Evolutionary conservation across 1,284 basidiomycete genomes (phyloP), one percentile per base, ranked within the genome.

Genomic region (Trichosporon asahii): DNA sequence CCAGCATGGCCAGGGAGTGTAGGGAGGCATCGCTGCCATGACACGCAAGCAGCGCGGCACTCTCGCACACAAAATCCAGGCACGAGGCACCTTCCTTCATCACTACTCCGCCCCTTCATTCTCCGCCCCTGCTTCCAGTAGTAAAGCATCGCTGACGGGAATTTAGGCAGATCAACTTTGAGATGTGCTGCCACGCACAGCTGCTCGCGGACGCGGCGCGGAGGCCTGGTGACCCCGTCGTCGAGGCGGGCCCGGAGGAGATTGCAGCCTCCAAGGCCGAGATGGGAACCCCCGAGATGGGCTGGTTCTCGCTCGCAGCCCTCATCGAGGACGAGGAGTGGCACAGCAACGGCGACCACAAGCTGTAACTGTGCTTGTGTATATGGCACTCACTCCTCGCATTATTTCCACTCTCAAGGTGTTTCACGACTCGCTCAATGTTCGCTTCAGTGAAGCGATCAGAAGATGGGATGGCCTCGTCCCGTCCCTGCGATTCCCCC

Each of bases 151-250:
- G 63, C 74, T 73, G 55, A 67, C 66, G 55, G 14, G 11, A 37
- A 33, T 25, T n/a, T 49, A 77, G 76, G 77, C 77, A 79, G 66
- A 74, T 82, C 71, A 80, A 76, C 69, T 82, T 76, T 61, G 79
- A 80, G 65, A 78, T 78, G 75, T 78, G 78, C 75, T 79, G 78
- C 69, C 68, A 79, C 68, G 76, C 79, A 6, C 80, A 80, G 70
- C 75, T 82, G 1, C 75, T 82, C 12, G 76, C 75, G 25, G 79
- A 80, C 70, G 74, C 79, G 2, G 80, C 80, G 1, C 74, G 74
- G 18, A 64, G 78, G 11, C 74, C 78, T 1, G 68, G 66, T 31
- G 76, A 77, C 64, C 73, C 67, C 1, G 31, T 76, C 14, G 74
- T 78, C 40, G 68, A 64, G 33, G 79, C 76, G 35, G 74, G 75